These are phyloP conservation scores for Fragosphaeria purpurea DNA, from an alignment of 2,329 filamentous ascomycete genomes.

Conservation along the genomic window DNA sequence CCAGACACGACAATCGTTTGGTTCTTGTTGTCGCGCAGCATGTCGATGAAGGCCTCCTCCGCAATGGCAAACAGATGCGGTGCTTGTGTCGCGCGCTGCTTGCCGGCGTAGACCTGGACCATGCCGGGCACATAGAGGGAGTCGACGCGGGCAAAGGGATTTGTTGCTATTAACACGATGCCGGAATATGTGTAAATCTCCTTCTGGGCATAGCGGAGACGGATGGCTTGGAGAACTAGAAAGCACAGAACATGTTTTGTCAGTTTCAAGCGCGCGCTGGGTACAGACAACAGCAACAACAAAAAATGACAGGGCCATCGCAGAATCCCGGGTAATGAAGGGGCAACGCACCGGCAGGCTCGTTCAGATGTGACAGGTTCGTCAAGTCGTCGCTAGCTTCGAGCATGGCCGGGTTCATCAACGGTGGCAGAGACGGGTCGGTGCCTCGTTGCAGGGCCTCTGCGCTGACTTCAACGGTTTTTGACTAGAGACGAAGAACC, in stretches of 20 bases:
- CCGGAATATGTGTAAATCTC: slow-evolving; percentile 99
- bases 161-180: slow-evolving; percentile 96
- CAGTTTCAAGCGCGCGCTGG: not conserved
- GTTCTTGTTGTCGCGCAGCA: slow-evolving; percentile 91
- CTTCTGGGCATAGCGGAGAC: slow-evolving; percentile 92
- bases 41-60: slow-evolving; percentile 98
- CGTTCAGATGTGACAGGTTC: slow-evolving; percentile 94
- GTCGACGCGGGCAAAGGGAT: slow-evolving; percentile 94
- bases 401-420: slow-evolving; percentile 97
- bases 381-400: slow-evolving; percentile 98
- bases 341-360: slow-evolving; percentile 69
- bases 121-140: slow-evolving; percentile 97
- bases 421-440: slow-evolving; percentile 69
- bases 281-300: slow-evolving; percentile 2
- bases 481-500: slow-evolving; percentile 46
- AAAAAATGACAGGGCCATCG: not conserved
- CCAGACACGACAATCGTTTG: slow-evolving; percentile 99
- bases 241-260: slow-evolving; percentile 12
- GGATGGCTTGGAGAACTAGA: slow-evolving; percentile 90
- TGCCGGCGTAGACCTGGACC: slow-evolving; percentile 99
- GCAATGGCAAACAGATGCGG: slow-evolving; percentile 98
- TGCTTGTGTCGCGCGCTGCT: slow-evolving; percentile 90
- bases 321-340: no score
- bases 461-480: slow-evolving; percentile 66
- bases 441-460: slow-evolving; percentile 68